Evolutionary conservation across 306 rosid species (phyloP), one percentile per base, ranked within the genome.

Genomic region (Dalbergia cultrata): DNA sequence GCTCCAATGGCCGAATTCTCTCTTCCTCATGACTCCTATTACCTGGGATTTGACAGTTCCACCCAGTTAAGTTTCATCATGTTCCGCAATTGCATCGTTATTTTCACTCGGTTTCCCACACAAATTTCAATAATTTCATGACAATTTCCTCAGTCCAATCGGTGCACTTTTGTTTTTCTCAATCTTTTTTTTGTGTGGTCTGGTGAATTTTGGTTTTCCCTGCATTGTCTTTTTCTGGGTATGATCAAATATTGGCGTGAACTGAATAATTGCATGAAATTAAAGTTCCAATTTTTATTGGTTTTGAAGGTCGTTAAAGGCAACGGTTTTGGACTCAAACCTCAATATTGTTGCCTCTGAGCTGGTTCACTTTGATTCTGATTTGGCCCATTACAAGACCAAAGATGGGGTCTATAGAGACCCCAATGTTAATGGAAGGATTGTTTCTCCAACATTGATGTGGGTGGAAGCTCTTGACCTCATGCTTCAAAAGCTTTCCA

Each of bases 391-490:
- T 89, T 93, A 95, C 90, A 82, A 91, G 43, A 95, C 96, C 39
- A 89, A 88, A 81, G 99, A 93, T 82, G 99, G 99, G 47, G 98
- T 95, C 16, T 91, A 88, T 70, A 84, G 99, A 82, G 99, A 95
- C 33, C 58, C 90, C 35, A 83, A 84, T 26, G 81, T 22, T 22
- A 86, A 86, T 81, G 94, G 99, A 8, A 90, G 96, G 85, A 95
- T 93, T 45, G 98, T 95, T 77, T 92, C 98, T 54, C 98, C 98
- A 77, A 92, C 98, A 4, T 72, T 89, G 86, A 95, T 95, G 97
- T 95, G 98, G 98, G 89, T 95, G 53, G 98, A 95, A 80, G 98
- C 97, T 75, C 87, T 95, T 65, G 98, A 95, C 80, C 90, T 92
- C 19, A 84, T 95, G 21, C 86, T 95, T 65, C 86, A 86, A 57